Percentiles rank a stretch among this genome's conserved stretches.
phyloP scores from a whole-genome alignment of 164 flowering plant genomes.

The Vitis amurensis region DNA sequence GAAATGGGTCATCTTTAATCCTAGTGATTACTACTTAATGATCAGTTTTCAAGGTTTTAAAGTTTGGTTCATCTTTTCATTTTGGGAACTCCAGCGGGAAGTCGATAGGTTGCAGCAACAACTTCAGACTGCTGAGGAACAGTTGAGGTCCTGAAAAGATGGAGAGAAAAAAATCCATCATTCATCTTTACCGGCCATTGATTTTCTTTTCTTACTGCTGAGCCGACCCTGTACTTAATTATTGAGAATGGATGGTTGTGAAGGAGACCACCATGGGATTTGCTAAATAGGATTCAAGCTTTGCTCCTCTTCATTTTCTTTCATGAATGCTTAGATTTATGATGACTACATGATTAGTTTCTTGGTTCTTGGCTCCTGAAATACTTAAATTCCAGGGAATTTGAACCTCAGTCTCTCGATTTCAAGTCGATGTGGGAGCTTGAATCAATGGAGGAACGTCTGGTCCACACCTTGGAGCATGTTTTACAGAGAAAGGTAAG shows the following conservation, averaged over 20 bases:
- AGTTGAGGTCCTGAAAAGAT: slow-evolving; percentile 22
- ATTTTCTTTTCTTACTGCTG: neutral
- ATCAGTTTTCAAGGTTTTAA: neutral
- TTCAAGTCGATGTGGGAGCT: slow-evolving; percentile 42
- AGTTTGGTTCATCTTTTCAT: neutral
- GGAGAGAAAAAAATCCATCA: too few species aligned
- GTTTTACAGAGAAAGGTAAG: slow-evolving; percentile 51
- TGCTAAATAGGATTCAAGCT: too few species aligned
- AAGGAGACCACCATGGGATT: too few species aligned
- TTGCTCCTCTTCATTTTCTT: too few species aligned
- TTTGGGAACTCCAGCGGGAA: slow-evolving; percentile 39
- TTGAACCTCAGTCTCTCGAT: slow-evolving; percentile 49
- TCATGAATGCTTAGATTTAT: too few species aligned
- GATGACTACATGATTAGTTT: too few species aligned
- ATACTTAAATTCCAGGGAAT: slow-evolving; percentile 24
- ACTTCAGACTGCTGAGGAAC: slow-evolving; percentile 37
- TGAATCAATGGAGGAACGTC: slow-evolving; percentile 45
- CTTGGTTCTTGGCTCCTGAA: neutral
- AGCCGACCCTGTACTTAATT: too few species aligned
- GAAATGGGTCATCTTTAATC: neutral
- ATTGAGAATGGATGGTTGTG: too few species aligned
- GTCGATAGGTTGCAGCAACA: slow-evolving; percentile 35
- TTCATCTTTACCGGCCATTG: neutral
- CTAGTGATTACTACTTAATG: too few species aligned
- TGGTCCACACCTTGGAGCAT: slow-evolving; percentile 40